Conservation (phyloP, 345 rosid genomes). For the Lumnitzera littorea region DNA sequence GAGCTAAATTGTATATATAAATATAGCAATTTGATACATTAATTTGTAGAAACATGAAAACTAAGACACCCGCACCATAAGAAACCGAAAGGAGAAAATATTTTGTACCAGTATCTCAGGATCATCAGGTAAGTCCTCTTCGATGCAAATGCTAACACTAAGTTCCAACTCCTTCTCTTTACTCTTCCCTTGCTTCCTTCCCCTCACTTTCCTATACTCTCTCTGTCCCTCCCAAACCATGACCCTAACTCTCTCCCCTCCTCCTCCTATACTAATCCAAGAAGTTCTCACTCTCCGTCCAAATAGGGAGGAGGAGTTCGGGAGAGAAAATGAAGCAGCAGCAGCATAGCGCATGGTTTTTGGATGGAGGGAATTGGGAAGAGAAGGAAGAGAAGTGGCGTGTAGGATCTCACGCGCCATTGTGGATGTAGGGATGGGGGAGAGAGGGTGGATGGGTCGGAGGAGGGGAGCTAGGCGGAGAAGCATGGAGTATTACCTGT, state of each 20-base stretch:
- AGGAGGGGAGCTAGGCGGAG: slow-evolving; percentile 18
- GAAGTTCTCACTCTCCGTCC: slow-evolving; percentile 33
- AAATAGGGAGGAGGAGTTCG: slow-evolving; percentile 11
- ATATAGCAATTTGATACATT: too few species aligned
- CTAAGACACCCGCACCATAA: too few species aligned
- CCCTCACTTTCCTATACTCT: slow-evolving; percentile 56
- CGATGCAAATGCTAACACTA: slow-evolving; percentile 71
- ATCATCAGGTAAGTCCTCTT: slow-evolving; percentile 80
- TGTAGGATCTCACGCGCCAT: slow-evolving; percentile 55
- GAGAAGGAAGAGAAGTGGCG: slow-evolving; percentile 20
- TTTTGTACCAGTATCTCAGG: slow-evolving; percentile 58
- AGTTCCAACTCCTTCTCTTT: slow-evolving; percentile 63
- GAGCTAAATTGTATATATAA: too few species aligned
- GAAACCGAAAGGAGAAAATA: too few species aligned
- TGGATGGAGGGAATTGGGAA: slow-evolving; percentile 8
- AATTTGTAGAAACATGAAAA: too few species aligned
- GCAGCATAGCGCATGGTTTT: slow-evolving; percentile 12
- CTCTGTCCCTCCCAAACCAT: slow-evolving; percentile 41
- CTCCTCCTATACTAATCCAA: slow-evolving; percentile 19
- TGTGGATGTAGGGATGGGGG: slow-evolving; percentile 11
- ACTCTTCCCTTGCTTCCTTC: slow-evolving; percentile 31
- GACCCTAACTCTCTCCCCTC: slow-evolving; percentile 11
- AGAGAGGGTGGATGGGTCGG: slow-evolving; percentile 36
- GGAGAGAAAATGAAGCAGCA: not conserved
- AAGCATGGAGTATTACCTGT: not conserved